Evolutionary conservation across 1,284 basidiomycete species (phyloP).

Genomic region (Boletus semigastroideus): DNA sequence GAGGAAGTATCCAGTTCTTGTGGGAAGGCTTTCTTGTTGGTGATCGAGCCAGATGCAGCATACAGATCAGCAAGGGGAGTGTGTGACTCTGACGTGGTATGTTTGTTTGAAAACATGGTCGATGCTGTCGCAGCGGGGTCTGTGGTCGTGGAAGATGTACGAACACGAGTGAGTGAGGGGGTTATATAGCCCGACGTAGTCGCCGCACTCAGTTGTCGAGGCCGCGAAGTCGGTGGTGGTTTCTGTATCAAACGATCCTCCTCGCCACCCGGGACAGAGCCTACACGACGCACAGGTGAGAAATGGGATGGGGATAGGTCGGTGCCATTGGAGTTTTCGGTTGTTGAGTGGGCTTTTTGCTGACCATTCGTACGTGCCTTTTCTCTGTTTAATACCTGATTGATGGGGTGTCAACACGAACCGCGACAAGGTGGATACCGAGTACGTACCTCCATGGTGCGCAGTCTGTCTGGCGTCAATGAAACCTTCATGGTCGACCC

Average conservation of each 20-base stretch:
- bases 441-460: slow-evolving; percentile 78
- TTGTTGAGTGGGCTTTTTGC: slow-evolving; percentile 23
- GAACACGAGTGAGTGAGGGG: slow-evolving; percentile 27
- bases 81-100: slow-evolving; percentile 29
- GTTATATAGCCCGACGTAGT: slow-evolving; percentile 25
- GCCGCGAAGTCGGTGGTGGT: slow-evolving; percentile 33
- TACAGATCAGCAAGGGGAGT: slow-evolving; percentile 20
- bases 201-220: slow-evolving; percentile 35
- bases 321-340: slow-evolving; percentile 25
- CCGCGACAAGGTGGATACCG: slow-evolving; percentile 29
- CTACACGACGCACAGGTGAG: slow-evolving; percentile 47
- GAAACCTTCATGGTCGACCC: slow-evolving; percentile 92
- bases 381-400: slow-evolving; percentile 66
- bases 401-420: slow-evolving; percentile 24
- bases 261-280: slow-evolving; percentile 55
- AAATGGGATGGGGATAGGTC: slow-evolving; percentile 14
- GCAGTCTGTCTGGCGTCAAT: slow-evolving; percentile 88
- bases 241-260: slow-evolving; percentile 47
- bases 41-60: slow-evolving; percentile 32
- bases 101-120: slow-evolving; percentile 14
- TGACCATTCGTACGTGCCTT: slow-evolving; percentile 47
- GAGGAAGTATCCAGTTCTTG: slow-evolving; percentile 35
- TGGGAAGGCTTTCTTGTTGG: slow-evolving; percentile 23
- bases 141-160: slow-evolving; percentile 32
- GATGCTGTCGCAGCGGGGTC: slow-evolving; percentile 22